phyloP scores from a whole-genome alignment of 208 protist species.

The Crithidia fasciculata region DNA sequence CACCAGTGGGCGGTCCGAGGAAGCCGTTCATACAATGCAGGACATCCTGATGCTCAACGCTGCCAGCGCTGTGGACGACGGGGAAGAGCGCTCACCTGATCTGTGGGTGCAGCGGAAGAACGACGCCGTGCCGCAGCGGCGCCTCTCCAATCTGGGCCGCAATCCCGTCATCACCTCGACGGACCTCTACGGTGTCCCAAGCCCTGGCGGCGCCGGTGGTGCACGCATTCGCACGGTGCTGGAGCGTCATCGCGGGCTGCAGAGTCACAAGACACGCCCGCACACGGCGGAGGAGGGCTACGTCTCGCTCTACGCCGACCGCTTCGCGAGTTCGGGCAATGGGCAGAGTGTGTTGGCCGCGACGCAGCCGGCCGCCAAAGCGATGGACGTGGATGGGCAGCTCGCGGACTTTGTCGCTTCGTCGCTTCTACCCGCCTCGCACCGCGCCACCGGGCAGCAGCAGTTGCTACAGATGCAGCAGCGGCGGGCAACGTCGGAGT shows the following conservation, averaged over 20 bases:
- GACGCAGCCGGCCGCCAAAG: background rate
- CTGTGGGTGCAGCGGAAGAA: background rate
- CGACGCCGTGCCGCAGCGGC: slow-evolving; percentile 1
- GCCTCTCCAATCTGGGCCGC: background rate
- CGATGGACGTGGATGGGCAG: slow-evolving; percentile 6
- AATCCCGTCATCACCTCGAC: background rate
- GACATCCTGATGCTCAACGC: background rate
- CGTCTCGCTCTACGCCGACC: slow-evolving; percentile 6
- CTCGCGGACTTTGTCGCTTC: slow-evolving; percentile 21
- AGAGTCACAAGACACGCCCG: slow-evolving; percentile 1
- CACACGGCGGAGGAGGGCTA: background rate
- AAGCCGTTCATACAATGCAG: background rate
- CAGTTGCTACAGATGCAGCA: background rate
- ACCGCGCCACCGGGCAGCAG: slow-evolving; percentile 2
- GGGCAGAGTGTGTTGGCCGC: background rate
- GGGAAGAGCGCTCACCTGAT: background rate
- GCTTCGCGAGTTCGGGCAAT: background rate
- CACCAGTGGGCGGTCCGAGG: no score
- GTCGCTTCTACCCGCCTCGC: slow-evolving; percentile 13
- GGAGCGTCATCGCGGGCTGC: background rate
- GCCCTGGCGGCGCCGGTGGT: background rate
- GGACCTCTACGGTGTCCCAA: background rate
- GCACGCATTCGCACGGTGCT: background rate
- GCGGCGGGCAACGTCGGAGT: background rate
- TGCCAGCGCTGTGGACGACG: background rate